Percentiles rank a stretch among this genome's conserved stretches.
phyloP scores from a whole-genome alignment of 306 rosid species.

The Luffa aegyptiaca region DNA sequence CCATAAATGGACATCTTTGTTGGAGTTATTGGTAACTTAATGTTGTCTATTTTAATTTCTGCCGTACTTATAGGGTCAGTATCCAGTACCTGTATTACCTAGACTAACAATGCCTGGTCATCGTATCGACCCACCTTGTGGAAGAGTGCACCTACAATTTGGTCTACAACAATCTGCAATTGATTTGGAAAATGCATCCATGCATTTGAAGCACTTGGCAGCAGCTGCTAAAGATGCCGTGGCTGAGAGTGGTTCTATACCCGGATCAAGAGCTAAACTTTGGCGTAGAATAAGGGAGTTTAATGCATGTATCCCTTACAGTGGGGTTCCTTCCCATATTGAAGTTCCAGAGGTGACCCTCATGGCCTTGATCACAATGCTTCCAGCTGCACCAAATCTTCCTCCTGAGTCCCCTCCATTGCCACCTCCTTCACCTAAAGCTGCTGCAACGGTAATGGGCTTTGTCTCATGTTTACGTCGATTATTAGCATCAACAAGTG shows the following conservation, averaged over 20 bases:
- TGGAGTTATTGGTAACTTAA: background rate
- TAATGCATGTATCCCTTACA: slow-evolving; percentile 82
- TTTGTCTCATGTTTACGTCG: slow-evolving; percentile 87
- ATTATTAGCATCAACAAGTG: slow-evolving; percentile 82
- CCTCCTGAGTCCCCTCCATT: slow-evolving; percentile 98
- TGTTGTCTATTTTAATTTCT: background rate
- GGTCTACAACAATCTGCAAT: slow-evolving; percentile 47
- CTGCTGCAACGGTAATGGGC: slow-evolving; percentile 98
- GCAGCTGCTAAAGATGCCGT: slow-evolving; percentile 98
- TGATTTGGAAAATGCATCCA: slow-evolving; percentile 70
- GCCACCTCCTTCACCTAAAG: slow-evolving; percentile 99
- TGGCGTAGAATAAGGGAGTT: slow-evolving; percentile 99
- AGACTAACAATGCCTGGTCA: slow-evolving; percentile 99
- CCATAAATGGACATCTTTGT: background rate
- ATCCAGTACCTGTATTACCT: slow-evolving; percentile 84
- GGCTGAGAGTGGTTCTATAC: slow-evolving; percentile 96
- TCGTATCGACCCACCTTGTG: slow-evolving; percentile 95
- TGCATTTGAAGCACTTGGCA: slow-evolving; percentile 91
- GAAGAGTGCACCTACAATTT: slow-evolving; percentile 71
- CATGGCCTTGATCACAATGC: slow-evolving; percentile 99
- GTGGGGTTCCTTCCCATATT: slow-evolving; percentile 69
- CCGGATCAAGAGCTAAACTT: slow-evolving; percentile 97
- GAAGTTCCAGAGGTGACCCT: slow-evolving; percentile 97
- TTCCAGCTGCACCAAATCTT: slow-evolving; percentile 94
- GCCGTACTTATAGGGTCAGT: slow-evolving; percentile 46